phyloP scores from a whole-genome alignment of 2,329 filamentous ascomycete genomes.

The Ceratocystis diversiconidia region DNA sequence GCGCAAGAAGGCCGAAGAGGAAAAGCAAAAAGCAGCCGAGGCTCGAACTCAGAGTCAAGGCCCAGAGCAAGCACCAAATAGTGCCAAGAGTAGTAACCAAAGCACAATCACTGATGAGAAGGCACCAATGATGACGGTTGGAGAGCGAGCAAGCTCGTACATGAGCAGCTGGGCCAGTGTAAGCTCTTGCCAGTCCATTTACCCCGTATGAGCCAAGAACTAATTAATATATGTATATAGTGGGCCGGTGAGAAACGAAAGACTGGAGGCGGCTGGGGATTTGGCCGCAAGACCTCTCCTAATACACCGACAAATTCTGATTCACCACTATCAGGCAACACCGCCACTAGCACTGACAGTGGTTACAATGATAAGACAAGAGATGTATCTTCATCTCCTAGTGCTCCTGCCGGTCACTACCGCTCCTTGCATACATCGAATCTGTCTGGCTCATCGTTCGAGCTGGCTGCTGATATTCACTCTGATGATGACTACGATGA shows the following conservation, averaged over 20 bases:
- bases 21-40: constrained; percentile 18
- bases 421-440: constrained; percentile 13
- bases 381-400: constrained; percentile 7
- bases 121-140: constrained; percentile 6
- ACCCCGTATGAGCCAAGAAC: neutral
- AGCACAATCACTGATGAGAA: constrained; percentile 7
- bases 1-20: constrained; percentile 30
- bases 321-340: constrained; percentile 23
- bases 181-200: constrained; percentile 5
- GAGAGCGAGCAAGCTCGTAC: constrained; percentile 43
- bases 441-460: constrained; percentile 16
- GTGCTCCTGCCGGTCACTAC: constrained; percentile 11
- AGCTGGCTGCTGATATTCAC: constrained; percentile 12
- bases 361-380: neutral
- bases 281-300: constrained; percentile 28
- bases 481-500: constrained; percentile 14
- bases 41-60: constrained; percentile 10
- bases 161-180: constrained; percentile 52
- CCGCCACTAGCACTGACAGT: constrained; percentile 19
- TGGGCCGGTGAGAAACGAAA: constrained; percentile 68
- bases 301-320: constrained; percentile 22
- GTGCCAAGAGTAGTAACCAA: constrained; percentile 15
- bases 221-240: neutral
- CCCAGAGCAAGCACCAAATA: neutral
- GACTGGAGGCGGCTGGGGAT: constrained; percentile 31